Conservation (phyloP, 176 grass and related monocot species). For the Tillandsia leiboldiana region DNA sequence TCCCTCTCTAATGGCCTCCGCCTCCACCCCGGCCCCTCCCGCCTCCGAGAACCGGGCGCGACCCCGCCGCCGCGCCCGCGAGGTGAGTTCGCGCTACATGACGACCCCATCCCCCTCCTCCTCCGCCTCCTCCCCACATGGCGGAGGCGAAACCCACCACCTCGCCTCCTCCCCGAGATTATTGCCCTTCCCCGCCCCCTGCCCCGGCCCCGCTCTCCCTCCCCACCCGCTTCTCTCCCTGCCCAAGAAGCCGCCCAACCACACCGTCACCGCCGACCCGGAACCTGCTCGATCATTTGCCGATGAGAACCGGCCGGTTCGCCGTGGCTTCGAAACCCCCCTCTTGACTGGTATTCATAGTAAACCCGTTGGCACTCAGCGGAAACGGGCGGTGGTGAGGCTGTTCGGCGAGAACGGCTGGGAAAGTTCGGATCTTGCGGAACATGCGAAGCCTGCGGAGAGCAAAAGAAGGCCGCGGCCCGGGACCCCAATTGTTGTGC, state of each 20-base stretch:
- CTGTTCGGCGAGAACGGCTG: slow-evolving; percentile 50
- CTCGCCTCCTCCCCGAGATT: slow-evolving; percentile 26
- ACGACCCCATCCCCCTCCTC: slow-evolving; percentile 36
- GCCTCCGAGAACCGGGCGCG: slow-evolving; percentile 26
- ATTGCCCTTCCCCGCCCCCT: slow-evolving; percentile 22
- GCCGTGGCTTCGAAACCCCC: slow-evolving; percentile 8
- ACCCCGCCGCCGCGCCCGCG: slow-evolving; percentile 42
- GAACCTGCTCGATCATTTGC: slow-evolving; percentile 21
- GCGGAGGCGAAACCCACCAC: slow-evolving; percentile 17
- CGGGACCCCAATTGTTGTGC: slow-evolving; percentile 15
- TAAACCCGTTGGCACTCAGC: neutral
- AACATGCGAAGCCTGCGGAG: neutral
- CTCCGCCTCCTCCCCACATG: neutral
- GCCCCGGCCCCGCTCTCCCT: slow-evolving; percentile 27
- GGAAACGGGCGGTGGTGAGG: slow-evolving; percentile 43
- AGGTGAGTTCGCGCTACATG: slow-evolving; percentile 86
- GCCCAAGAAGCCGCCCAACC: slow-evolving; percentile 8
- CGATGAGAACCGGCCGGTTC: slow-evolving; percentile 63
- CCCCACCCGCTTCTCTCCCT: slow-evolving; percentile 14
- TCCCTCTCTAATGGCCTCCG: neutral
- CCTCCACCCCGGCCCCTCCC: neutral
- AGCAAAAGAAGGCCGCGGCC: slow-evolving; percentile 16
- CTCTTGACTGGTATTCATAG: neutral
- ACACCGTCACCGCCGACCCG: neutral
- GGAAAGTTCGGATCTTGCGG: slow-evolving; percentile 5